phyloP scores from a whole-genome alignment of 2,329 filamentous ascomycete species.

The Calonectria fujianensis region DNA sequence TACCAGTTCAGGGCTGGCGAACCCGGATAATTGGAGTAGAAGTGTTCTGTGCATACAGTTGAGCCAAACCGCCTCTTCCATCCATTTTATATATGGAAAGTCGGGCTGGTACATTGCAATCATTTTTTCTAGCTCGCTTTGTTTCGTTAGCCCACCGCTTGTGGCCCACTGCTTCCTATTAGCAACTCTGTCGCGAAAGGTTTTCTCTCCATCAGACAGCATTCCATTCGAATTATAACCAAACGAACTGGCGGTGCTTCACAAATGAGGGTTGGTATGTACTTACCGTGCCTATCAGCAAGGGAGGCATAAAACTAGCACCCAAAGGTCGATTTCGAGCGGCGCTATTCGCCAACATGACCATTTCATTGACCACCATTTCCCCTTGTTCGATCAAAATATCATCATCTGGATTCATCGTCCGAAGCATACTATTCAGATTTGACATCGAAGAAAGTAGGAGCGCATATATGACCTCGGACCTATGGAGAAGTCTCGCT shows the following conservation, averaged over 20 bases:
- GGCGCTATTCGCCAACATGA: background rate
- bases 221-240: background rate
- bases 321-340: background rate
- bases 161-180: constrained; percentile 1
- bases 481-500: constrained; percentile 1
- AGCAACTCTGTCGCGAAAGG: background rate
- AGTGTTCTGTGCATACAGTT: constrained; percentile 6
- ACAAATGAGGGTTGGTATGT: background rate
- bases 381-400: background rate
- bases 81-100: constrained; percentile 1
- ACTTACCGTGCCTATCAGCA: constrained; percentile 8
- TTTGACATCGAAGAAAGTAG: background rate
- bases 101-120: constrained; percentile 1
- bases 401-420: background rate
- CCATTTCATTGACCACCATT: background rate
- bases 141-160: background rate
- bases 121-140: constrained; percentile 5
- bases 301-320: constrained; percentile 5
- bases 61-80: background rate
- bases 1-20: background rate
- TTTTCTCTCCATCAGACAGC: background rate
- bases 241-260: background rate
- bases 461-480: constrained; percentile 4
- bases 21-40: background rate
- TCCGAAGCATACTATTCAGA: background rate